phyloP scores from a whole-genome alignment of 2,329 filamentous ascomycete genomes.

The Sordariomycetes sp. region DNA sequence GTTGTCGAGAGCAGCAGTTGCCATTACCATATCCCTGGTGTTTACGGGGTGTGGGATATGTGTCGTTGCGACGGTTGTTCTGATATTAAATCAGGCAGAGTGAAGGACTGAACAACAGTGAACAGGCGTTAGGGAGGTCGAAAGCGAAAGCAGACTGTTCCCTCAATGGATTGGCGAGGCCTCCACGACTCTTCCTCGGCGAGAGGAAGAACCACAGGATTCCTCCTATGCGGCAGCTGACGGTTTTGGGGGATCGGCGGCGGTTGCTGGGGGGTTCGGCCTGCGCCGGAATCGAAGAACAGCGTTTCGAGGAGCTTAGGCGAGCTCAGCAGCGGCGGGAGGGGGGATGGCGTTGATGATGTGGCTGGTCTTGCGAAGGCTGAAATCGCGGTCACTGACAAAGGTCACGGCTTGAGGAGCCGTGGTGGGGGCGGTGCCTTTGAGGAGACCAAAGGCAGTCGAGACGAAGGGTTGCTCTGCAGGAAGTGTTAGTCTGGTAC shows the following conservation, averaged over 20 bases:
- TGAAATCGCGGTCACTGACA: conserved; percentile 63
- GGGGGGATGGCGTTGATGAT: conserved; percentile 59
- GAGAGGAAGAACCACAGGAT: conserved; percentile 98
- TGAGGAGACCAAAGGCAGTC: conserved; percentile 57
- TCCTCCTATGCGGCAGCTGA: conserved; percentile 99
- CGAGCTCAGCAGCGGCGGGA: conserved; percentile 36
- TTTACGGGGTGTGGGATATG: conserved; percentile 11
- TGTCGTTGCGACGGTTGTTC: too few relatives aligned
- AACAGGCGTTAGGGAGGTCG: conserved; percentile 78
- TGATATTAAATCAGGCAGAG: too few relatives aligned
- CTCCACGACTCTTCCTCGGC: conserved; percentile 98
- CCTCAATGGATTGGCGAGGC: conserved; percentile 86
- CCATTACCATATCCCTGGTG: conserved; percentile 55
- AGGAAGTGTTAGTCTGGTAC: not conserved
- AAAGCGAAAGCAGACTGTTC: conserved; percentile 88
- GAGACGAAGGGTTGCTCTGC: conserved; percentile 6
- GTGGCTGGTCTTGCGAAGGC: conserved; percentile 53
- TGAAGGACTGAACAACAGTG: conserved; percentile 6
- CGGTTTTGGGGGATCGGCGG: conserved; percentile 50
- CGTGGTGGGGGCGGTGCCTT: conserved; percentile 53
- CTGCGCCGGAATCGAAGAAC: conserved; percentile 40
- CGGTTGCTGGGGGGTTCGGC: conserved; percentile 29
- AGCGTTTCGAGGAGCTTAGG: conserved; percentile 40
- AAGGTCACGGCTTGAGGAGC: conserved; percentile 53
- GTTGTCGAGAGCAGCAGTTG: conserved; percentile 49